Percentiles rank a stretch among this genome's conserved stretches.
phyloP scores from a whole-genome alignment of 2,329 filamentous ascomycete genomes.

The Scedosporium aurantiacum region DNA sequence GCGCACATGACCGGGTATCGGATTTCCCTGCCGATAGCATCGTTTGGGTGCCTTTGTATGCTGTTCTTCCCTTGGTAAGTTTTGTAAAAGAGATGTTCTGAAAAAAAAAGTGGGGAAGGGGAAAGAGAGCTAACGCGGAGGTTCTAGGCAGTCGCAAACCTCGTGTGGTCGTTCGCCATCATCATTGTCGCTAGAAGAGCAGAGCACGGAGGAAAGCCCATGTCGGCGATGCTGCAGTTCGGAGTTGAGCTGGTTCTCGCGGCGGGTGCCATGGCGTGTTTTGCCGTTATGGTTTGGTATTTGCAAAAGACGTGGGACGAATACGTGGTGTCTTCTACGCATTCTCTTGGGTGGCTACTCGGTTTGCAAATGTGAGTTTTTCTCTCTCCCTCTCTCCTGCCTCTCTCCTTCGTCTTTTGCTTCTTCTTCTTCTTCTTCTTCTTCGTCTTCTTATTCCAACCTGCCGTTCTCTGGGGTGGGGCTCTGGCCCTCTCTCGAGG shows the following conservation, averaged over 20 bases:
- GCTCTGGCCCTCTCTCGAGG: neutral
- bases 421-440: neutral
- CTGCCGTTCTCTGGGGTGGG: neutral
- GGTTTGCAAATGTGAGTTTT: constrained; percentile 2
- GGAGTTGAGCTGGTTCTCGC: neutral
- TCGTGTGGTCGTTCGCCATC: neutral
- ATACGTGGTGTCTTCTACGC: neutral
- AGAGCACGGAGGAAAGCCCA: neutral
- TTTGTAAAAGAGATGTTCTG: neutral
- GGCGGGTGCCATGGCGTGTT: neutral
- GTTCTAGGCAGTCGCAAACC: neutral
- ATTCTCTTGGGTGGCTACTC: constrained; percentile 1
- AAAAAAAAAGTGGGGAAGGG: neutral
- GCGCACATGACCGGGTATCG: neutral
- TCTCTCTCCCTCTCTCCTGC: neutral
- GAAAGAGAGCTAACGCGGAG: neutral
- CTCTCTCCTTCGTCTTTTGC: neutral
- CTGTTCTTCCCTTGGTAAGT: constrained; percentile 1
- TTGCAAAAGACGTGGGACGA: neutral
- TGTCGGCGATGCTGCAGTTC: neutral
- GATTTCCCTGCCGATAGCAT: neutral
- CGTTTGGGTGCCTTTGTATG: neutral
- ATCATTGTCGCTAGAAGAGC: neutral
- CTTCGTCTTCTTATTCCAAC: neutral
- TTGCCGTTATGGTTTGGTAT: constrained; percentile 2